phyloP scores from a whole-genome alignment of 345 rosid species.

The Linum lewisii region DNA sequence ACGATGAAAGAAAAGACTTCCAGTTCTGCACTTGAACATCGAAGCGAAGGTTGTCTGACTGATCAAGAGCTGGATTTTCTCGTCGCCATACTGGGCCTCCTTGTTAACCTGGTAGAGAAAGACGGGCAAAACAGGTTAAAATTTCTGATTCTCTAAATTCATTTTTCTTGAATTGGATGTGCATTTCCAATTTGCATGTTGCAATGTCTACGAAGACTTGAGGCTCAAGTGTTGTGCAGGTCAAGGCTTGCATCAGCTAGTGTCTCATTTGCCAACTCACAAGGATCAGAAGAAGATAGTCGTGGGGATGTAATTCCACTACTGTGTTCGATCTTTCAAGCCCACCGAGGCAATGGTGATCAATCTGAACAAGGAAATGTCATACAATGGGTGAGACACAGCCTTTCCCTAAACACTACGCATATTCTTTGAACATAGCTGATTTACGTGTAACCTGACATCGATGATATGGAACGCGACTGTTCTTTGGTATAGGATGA shows the following conservation, averaged over 20 bases:
- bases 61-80: conserved; percentile 94
- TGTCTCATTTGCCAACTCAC: conserved; percentile 39
- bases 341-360: conserved; percentile 61
- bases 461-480: not conserved
- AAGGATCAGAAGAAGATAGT: conserved; percentile 38
- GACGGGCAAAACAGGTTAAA: conserved; percentile 74
- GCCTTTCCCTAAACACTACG: not conserved
- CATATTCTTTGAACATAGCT: not conserved
- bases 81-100: conserved; percentile 86
- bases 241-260: conserved; percentile 68
- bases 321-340: conserved; percentile 75
- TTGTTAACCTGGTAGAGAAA: conserved; percentile 94
- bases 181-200: not conserved
- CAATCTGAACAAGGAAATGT: conserved; percentile 44
- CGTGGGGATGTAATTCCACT: conserved; percentile 55
- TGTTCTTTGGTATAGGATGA: conserved; percentile 34
- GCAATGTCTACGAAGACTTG: not conserved
- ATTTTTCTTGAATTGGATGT: not conserved
- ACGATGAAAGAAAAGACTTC: not conserved
- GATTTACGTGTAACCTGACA: not conserved
- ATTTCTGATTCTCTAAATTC: not conserved
- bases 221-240: conserved; percentile 29
- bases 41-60: conserved; percentile 43
- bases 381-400: conserved; percentile 55
- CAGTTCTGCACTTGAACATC: conserved; percentile 11